phyloP scores from a whole-genome alignment of 129 eudicot genomes.

The Flaveria ramosissima region DNA sequence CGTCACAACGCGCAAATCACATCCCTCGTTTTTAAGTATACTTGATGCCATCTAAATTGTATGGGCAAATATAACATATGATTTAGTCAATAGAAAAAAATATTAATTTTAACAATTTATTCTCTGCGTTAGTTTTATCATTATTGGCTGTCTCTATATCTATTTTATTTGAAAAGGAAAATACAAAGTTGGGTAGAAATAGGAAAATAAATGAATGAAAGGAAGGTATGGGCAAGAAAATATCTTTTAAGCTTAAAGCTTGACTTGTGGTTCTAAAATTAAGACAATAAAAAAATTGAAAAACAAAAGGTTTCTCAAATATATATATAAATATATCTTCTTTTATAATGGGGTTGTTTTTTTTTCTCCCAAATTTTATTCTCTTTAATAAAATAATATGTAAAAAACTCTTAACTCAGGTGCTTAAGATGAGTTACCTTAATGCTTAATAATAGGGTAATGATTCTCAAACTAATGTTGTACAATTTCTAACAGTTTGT shows the following conservation, averaged over 20 bases:
- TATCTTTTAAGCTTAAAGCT: conserved; percentile 26
- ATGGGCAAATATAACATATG: too few relatives aligned
- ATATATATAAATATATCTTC: background rate
- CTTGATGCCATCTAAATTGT: too few relatives aligned
- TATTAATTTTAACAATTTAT: too few relatives aligned
- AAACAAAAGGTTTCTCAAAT: background rate
- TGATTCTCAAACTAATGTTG: too few relatives aligned
- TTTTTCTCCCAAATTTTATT: background rate
- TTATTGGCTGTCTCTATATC: background rate
- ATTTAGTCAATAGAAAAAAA: too few relatives aligned
- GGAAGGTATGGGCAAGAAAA: conserved; percentile 33
- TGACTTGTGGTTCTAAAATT: conserved; percentile 36
- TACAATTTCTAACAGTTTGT: too few relatives aligned
- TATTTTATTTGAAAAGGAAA: background rate
- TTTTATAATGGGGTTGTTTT: background rate
- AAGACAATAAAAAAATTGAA: conserved; percentile 23
- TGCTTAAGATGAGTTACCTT: too few relatives aligned
- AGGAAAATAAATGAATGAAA: conserved; percentile 15
- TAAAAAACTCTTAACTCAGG: background rate
- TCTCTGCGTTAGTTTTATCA: too few relatives aligned
- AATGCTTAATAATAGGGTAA: too few relatives aligned
- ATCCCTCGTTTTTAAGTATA: too few relatives aligned
- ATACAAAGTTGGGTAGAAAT: conserved; percentile 12
- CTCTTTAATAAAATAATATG: background rate
- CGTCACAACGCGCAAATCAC: too few relatives aligned